phyloP scores from a whole-genome alignment of 2,329 filamentous ascomycete genomes.

The Xylaria sp. region DNA sequence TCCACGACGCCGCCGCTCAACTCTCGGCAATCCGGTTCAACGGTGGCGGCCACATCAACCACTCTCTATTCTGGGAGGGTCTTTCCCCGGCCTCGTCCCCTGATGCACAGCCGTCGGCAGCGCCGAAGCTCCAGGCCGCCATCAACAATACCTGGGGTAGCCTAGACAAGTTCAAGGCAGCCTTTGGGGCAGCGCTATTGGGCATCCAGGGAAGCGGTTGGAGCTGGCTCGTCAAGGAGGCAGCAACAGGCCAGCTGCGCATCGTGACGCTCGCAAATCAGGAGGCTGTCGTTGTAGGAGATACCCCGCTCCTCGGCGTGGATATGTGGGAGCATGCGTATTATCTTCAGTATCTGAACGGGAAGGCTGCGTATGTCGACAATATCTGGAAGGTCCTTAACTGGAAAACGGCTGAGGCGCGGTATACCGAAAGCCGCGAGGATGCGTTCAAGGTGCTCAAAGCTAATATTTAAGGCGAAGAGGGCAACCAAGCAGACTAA shows the following conservation, averaged over 20 bases:
- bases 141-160: slow-evolving; percentile 76
- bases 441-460: slow-evolving; percentile 49
- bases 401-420: slow-evolving; percentile 76
- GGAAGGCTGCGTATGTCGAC: slow-evolving; percentile 78
- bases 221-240: slow-evolving; percentile 83
- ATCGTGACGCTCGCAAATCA: slow-evolving; percentile 89
- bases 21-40: slow-evolving; percentile 84
- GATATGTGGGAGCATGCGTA: slow-evolving; percentile 98
- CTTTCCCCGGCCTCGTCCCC: slow-evolving; percentile 70
- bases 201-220: slow-evolving; percentile 86
- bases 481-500: neutral
- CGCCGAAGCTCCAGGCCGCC: slow-evolving; percentile 68
- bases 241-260: slow-evolving; percentile 68
- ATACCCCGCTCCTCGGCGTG: slow-evolving; percentile 78
- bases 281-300: slow-evolving; percentile 73
- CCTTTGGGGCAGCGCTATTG: slow-evolving; percentile 73
- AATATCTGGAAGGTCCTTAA: slow-evolving; percentile 84
- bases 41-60: slow-evolving; percentile 92
- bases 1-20: slow-evolving; percentile 71
- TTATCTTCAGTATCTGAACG: slow-evolving; percentile 84
- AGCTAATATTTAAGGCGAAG: slow-evolving; percentile 42
- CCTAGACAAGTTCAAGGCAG: slow-evolving; percentile 71
- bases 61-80: slow-evolving; percentile 92
- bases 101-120: slow-evolving; percentile 66
- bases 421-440: slow-evolving; percentile 58